Evolutionary conservation across 768 basidiomycete genomes (phyloP), one percentile per base, ranked within the genome.

Genomic region (Leccinum ochraceum): DNA sequence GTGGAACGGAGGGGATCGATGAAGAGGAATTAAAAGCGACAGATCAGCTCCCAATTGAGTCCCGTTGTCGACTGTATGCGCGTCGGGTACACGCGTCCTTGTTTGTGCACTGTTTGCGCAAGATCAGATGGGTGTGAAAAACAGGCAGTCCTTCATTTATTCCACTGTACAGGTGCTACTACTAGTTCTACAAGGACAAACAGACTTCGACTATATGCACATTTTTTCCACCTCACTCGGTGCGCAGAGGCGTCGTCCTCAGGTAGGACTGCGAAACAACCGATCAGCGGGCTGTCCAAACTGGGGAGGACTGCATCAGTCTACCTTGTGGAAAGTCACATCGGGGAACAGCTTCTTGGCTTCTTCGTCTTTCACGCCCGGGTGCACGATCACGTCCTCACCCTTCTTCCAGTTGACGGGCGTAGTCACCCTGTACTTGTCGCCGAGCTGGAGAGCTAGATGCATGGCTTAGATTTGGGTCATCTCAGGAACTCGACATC

Each of bases 361-460:
- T 76, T 98, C 91, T 26, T 97, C 93, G 72, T 88, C 88, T 62
- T 79, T 80, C 54, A 98, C 93, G 7, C 81, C 73, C 26, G 93
- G 87, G 73, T 95, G 93, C 49, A 99, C 88, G 71, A 99, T 97
- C 60, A 98, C 95, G 72, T 95, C 89, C 4, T 95, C 89, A 48
- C 94, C 94, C 74, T 88, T 88, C 65, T 88, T 86, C 96, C 96
- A 98, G 84, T 97, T 95, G 58, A 92, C 95, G 22, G 94, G 94
- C 6, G 95, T 96, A 24, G 91, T 91, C 62, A 95, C 81, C 64
- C 83, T 83, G 75, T 92, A 80, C 76, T 88, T 91, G 78, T 92
- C 90, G 50, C 94, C 92, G 59, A 95, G 80, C 74, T 99, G 97
- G 59, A 99, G 86, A 53, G 95, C 90, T 74, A 61, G 17, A 39